phyloP scores from a whole-genome alignment of 1,139 yeast species.

The Blastobotrys petasosporus region DNA sequence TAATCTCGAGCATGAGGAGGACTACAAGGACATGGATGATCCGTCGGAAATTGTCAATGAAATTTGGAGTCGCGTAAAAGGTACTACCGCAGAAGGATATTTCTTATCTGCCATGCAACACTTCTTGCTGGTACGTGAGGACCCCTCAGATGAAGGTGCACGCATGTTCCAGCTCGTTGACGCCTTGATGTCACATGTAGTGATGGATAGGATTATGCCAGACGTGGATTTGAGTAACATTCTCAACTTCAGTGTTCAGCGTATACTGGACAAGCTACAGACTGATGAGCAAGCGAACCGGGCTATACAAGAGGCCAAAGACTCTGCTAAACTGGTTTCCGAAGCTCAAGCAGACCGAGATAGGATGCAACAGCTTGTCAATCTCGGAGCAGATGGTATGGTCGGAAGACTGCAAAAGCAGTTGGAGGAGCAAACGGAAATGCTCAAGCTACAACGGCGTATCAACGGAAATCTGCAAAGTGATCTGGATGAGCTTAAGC shows the following conservation, averaged over 20 bases:
- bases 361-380: slow-evolving; percentile 63
- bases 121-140: slow-evolving; percentile 49
- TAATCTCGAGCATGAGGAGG: slow-evolving; percentile 54
- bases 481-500: slow-evolving; percentile 65
- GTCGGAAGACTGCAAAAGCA: slow-evolving; percentile 67
- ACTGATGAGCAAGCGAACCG: slow-evolving; percentile 87
- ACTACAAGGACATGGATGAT: slow-evolving; percentile 41
- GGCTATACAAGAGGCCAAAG: slow-evolving; percentile 69
- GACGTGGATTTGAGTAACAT: slow-evolving; percentile 64
- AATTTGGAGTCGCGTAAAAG: slow-evolving; percentile 65
- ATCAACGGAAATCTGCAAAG: slow-evolving; percentile 56
- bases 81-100: slow-evolving; percentile 63
- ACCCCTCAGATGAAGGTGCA: slow-evolving; percentile 53
- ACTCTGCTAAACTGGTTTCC: slow-evolving; percentile 60
- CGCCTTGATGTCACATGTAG: slow-evolving; percentile 74
- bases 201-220: slow-evolving; percentile 48
- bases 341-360: slow-evolving; percentile 85
- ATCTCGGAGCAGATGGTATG: slow-evolving; percentile 80
- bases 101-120: slow-evolving; percentile 80
- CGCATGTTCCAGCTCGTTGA: slow-evolving; percentile 75
- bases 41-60: slow-evolving; percentile 67
- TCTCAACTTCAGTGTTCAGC: slow-evolving; percentile 76
- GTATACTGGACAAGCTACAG: slow-evolving; percentile 68
- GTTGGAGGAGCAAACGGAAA: slow-evolving; percentile 64
- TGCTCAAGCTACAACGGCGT: slow-evolving; percentile 60